Evolutionary conservation across 352 stramenopile species (phyloP), one percentile per base, ranked within the genome.

Genomic region (Globisporangium polare): DNA sequence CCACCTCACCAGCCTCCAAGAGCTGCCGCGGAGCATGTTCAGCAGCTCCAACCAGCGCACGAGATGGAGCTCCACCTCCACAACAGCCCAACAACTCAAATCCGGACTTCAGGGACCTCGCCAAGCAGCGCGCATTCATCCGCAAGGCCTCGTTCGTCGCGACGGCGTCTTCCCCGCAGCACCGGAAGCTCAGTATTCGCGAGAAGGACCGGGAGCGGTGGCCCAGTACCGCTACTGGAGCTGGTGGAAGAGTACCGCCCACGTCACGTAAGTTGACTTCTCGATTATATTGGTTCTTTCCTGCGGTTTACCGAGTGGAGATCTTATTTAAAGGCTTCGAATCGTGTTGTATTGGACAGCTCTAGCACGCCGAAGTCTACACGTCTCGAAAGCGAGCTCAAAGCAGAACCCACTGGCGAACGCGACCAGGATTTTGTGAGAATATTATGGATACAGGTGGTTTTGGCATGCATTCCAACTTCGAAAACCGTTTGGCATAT

Each of bases 101-200:
- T 45, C 22, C 42, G 1, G 62, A 74, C 10, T 77, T 87, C 37
- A 72, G 59, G 12, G 77, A 78, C 8, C 71, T 90, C 12, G 65
- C 76, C 5, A 87, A 84, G 61, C 78, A 90, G 65, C 78, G 80
- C 9, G 80, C 80, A 13, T 87, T 87, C 55, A 72, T 84, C 39
- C 66, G 73, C 41, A 88, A 87, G 33, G 62, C 68, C 2, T 79
- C 74, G 39, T 47, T 73, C 13, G 56, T 70, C 20, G 55, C 50
- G 12, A 65, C 58, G 1, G 47, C 70, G n/a, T 8, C 52, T 5
- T 68, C 66, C 0, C 51, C 69, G 10, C n/a, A 47, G 62, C 3
- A 75, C 5, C 39, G 70, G 52, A 78, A 72, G 24, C 18, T 55
- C 29, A 58, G 33, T 35, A 29, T 58, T 7, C 53, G 52, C 13